These are phyloP conservation scores for Onygenales sp. DNA, from an alignment of 2,329 filamentous ascomycete species.

Conservation along the genomic window DNA sequence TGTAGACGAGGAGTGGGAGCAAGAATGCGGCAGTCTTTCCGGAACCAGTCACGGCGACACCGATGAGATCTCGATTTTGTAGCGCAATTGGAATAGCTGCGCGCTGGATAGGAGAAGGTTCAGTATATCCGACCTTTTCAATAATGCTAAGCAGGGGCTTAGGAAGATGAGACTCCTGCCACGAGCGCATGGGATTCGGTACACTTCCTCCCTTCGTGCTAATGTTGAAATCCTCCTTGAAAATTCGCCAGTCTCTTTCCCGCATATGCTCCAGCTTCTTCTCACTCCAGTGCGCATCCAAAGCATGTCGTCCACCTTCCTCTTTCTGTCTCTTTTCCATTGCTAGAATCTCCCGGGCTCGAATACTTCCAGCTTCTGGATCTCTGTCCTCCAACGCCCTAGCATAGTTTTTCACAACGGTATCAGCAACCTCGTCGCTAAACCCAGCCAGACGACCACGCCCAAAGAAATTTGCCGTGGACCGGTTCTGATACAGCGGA, in stretches of 20 bases:
- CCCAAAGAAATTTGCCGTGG: slow-evolving; percentile 61
- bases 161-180: slow-evolving; percentile 77
- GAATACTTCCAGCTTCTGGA: slow-evolving; percentile 61
- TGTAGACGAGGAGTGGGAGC: slow-evolving; percentile 86
- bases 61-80: slow-evolving; percentile 90
- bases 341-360: slow-evolving; percentile 72
- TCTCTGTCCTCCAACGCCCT: slow-evolving; percentile 66
- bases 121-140: slow-evolving; percentile 75
- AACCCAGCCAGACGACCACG: slow-evolving; percentile 60
- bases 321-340: slow-evolving; percentile 73
- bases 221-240: slow-evolving; percentile 99
- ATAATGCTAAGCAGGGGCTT: slow-evolving; percentile 71
- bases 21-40: slow-evolving; percentile 97
- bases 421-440: slow-evolving; percentile 47
- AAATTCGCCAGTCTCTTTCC: slow-evolving; percentile 96
- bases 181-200: slow-evolving; percentile 92
- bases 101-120: slow-evolving; percentile 84
- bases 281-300: slow-evolving; percentile 93
- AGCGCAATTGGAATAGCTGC: slow-evolving; percentile 93
- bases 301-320: slow-evolving; percentile 58
- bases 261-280: slow-evolving; percentile 91
- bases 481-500: slow-evolving; percentile 62
- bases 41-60: slow-evolving; percentile 94
- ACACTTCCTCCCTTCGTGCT: slow-evolving; percentile 84
- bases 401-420: slow-evolving; percentile 47